Base-by-base conservation (phyloP, 2,329 filamentous ascomycete species). In the Fusarium kyushuense region DNA sequence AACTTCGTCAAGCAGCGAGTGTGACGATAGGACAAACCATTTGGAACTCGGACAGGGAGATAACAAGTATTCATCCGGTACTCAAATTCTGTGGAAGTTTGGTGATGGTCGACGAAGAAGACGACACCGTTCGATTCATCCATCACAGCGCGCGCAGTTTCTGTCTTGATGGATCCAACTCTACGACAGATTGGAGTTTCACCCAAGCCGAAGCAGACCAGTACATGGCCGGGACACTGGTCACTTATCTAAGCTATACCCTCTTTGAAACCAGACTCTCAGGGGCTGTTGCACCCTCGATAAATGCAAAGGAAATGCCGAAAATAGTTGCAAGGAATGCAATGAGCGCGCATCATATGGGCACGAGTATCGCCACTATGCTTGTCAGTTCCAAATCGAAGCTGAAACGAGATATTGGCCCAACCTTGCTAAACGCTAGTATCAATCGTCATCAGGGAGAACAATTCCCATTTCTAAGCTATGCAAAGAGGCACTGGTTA, bases 1-100 rank as follows among this genome's bases (percentile, higher is more conserved):
- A 83, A 48, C 67, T 83, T 46, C 72, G 74, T 19, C 80, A 82
- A 71, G 79, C 79, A 7, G 49, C 81, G 0, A 80, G 79, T 16
- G 77, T 83, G 0, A 57, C 60, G 3, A 74, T 76, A 8, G 78
- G 79, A 2, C 63, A 79, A 14, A 48, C 65, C 0, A 30, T 32
- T 2, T 79, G 75, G 76, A 55, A 74, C 16, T 65, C 65, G 1
- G 33, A 38, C 21, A 19, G 19, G 4, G 47, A 65, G 1, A n/a
- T 69, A 3, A 77, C 76, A 21, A 58, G 77, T 17, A 64, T 79
- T 1, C 57, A 70, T 29, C 51, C 63, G 0, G 54, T 65, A 3
- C 51, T 80, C 3, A 58, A 59, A 16, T 77, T 67, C 35, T 80
- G 79, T 21, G 77, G 78, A 19, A 73, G 78, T 33, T 66, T 81